Conservation (phyloP, 805 yeast species). For the Candida xiaguanensis region DNA sequence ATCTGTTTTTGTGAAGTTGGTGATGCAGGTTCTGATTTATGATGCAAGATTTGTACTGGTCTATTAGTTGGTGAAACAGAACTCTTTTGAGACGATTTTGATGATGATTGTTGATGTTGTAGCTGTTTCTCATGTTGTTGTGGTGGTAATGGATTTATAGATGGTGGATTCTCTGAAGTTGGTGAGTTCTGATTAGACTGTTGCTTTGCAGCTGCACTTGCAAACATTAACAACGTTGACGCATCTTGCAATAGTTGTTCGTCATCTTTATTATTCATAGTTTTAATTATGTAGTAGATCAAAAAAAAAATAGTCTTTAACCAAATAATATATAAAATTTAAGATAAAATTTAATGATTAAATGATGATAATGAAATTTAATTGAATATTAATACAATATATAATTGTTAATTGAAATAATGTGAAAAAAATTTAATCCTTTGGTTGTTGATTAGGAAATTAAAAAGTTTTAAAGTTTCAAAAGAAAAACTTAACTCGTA, state of each 20-base stretch:
- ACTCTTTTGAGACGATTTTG: too few species aligned
- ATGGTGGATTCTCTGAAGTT: background rate
- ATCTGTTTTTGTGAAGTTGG: background rate
- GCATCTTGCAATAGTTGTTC: conserved; percentile 55
- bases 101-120: background rate
- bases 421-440: background rate
- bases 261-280: conserved; percentile 20
- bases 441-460: background rate
- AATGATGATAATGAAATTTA: too few species aligned
- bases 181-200: conserved; percentile 17
- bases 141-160: conserved; percentile 1
- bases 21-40: conserved; percentile 2
- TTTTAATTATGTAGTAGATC: too few species aligned
- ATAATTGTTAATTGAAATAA: too few species aligned
- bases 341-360: too few species aligned
- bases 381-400: too few species aligned
- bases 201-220: conserved; percentile 49
- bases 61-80: background rate
- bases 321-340: too few species aligned
- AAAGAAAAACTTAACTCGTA: background rate
- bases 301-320: too few species aligned
- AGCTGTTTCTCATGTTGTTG: conserved; percentile 2
- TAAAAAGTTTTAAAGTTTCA: background rate
- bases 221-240: conserved; percentile 58
- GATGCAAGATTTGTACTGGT: background rate